These are phyloP conservation scores for Litsea cubeba DNA, from an alignment of 164 flowering plant species.

Conservation along the genomic window DNA sequence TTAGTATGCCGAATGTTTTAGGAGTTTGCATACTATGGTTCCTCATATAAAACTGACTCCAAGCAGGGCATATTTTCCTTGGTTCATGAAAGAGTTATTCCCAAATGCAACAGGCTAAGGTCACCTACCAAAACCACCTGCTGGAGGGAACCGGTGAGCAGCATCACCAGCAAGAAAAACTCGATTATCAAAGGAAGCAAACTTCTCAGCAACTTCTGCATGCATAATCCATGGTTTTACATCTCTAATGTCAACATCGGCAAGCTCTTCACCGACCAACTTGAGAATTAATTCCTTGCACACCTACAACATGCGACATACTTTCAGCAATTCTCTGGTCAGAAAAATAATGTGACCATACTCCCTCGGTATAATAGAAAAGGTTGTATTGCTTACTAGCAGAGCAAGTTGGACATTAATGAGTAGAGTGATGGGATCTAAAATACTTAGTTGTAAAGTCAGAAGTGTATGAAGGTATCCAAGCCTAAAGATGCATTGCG, in stretches of 20 bases:
- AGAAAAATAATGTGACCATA: background rate
- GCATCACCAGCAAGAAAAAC: slow-evolving; percentile 96
- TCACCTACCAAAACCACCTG: slow-evolving; percentile 95
- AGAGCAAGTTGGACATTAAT: background rate
- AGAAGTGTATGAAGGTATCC: too few relatives aligned
- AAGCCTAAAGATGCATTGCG: too few relatives aligned
- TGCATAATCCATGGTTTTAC: slow-evolving; percentile 99
- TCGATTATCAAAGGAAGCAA: slow-evolving; percentile 44
- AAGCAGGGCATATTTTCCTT: background rate
- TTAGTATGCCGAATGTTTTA: background rate
- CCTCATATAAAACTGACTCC: background rate
- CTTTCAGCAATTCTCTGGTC: background rate
- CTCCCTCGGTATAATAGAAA: background rate
- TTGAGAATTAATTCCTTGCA: slow-evolving; percentile 70
- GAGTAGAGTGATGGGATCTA: too few relatives aligned
- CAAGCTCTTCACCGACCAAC: slow-evolving; percentile 72
- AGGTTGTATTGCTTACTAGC: background rate
- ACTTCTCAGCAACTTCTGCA: slow-evolving; percentile 97
- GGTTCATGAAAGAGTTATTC: background rate
- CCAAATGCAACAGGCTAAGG: slow-evolving; percentile 1
- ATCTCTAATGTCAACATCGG: slow-evolving; percentile 64
- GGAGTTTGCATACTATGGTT: background rate
- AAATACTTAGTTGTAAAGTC: too few relatives aligned
- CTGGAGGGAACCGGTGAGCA: slow-evolving; percentile 97
- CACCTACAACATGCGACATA: slow-evolving; percentile 44